A percentile compares a stretch with the other conserved stretches of the same genome.
phyloP scores from a whole-genome alignment of 108 stramenopile species.

The Cyclotella choctawhatcheeana region DNA sequence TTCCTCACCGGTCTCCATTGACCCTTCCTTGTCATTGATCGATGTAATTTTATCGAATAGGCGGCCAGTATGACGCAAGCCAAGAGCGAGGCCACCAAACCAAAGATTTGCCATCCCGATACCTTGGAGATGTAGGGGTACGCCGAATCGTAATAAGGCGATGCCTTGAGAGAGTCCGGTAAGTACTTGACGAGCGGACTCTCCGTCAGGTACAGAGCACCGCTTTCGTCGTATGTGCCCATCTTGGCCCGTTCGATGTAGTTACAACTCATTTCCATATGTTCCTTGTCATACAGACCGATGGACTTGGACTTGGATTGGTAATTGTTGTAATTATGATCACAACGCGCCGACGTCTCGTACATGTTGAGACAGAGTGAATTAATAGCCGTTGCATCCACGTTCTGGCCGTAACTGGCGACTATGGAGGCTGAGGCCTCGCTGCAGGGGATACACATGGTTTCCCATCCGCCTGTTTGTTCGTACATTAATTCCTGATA shows the following conservation, averaged over 20 bases:
- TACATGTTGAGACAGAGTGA: conserved; percentile 72
- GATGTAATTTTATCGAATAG: conserved; percentile 30
- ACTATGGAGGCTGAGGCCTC: conserved; percentile 31
- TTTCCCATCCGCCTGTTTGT: conserved; percentile 9
- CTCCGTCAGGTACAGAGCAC: conserved; percentile 52
- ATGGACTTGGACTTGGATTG: conserved; percentile 25
- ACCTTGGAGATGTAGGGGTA: conserved; percentile 24
- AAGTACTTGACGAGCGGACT: conserved; percentile 9
- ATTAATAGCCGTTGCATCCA: conserved; percentile 47
- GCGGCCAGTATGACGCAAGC: conserved; percentile 15
- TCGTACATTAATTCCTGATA: conserved; percentile 7
- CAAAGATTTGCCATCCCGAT: conserved; percentile 36
- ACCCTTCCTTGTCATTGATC: conserved; percentile 38
- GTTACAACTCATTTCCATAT: conserved; percentile 59
- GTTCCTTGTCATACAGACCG: conserved; percentile 38
- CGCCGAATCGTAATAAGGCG: conserved; percentile 12
- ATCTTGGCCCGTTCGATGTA: conserved; percentile 74
- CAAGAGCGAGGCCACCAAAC: conserved; percentile 17
- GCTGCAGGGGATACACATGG: conserved; percentile 67
- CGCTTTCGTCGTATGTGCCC: conserved; percentile 78
- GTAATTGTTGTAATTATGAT: conserved; percentile 56
- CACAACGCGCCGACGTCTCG: conserved; percentile 68
- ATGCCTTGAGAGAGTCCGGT: neutral
- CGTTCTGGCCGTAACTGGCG: neutral
- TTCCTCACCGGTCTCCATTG: conserved; percentile 39